Evolutionary conservation across 371 early-diverging fungal species (phyloP).

Genomic region (Amoeboaphelidium protococcarum): DNA sequence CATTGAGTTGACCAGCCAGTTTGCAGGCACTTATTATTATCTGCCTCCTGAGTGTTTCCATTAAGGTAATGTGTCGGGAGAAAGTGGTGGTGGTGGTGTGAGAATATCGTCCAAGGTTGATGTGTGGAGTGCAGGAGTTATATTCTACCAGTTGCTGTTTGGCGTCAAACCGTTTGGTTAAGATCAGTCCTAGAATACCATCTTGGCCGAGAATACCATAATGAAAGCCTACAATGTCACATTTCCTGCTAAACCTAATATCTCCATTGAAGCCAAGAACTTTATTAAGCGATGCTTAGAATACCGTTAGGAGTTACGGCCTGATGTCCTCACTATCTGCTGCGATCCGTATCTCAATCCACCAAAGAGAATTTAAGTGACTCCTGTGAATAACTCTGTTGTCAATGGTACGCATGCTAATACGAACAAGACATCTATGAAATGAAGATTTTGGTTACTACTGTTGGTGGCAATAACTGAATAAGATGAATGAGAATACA

Average conservation of each 20-base stretch:
- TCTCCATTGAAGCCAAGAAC: too few relatives aligned
- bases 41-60: neutral
- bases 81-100: neutral
- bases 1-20: conserved; percentile 2
- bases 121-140: conserved; percentile 1
- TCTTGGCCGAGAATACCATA: neutral
- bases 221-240: too few relatives aligned
- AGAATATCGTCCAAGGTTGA: conserved; percentile 1
- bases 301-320: neutral
- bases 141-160: conserved; percentile 2
- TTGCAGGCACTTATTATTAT: neutral
- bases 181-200: conserved; percentile 1
- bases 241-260: too few relatives aligned
- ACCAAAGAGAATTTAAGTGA: too few relatives aligned
- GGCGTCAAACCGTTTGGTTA: conserved; percentile 1
- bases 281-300: neutral
- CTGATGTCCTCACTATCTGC: conserved; percentile 1
- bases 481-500: neutral
- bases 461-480: neutral
- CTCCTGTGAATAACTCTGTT: too few relatives aligned
- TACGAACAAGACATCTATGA: neutral
- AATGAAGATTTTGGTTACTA: neutral
- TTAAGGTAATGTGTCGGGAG: neutral
- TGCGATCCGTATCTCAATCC: conserved; percentile 1
- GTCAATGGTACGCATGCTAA: too few relatives aligned